These are phyloP conservation scores for Calocybe gambosa DNA, from an alignment of 1,284 basidiomycete species.

Conservation along the genomic window DNA sequence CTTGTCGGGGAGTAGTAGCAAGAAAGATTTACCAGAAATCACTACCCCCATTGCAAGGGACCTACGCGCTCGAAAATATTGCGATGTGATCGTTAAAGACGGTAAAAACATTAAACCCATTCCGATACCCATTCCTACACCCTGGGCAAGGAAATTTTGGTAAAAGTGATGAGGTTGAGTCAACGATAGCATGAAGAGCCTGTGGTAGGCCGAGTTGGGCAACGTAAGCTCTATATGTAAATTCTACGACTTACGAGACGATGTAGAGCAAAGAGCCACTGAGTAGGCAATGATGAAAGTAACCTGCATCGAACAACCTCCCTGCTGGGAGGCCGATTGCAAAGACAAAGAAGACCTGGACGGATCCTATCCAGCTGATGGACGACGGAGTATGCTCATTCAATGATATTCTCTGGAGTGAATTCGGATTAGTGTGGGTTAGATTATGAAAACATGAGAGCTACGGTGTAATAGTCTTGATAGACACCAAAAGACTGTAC, in stretches of 20 bases:
- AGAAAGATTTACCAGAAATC: constrained; percentile 22
- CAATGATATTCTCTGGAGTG: constrained; percentile 21
- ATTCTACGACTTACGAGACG: constrained; percentile 22
- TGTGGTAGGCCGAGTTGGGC: constrained; percentile 7
- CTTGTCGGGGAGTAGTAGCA: not conserved
- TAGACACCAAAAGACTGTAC: constrained; percentile 42
- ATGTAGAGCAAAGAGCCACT: constrained; percentile 29
- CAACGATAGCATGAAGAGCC: constrained; percentile 29
- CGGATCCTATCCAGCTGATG: constrained; percentile 40
- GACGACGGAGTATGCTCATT: constrained; percentile 28
- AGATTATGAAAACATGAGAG: constrained; percentile 3
- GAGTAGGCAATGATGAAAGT: constrained; percentile 29
- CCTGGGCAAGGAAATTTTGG: constrained; percentile 37
- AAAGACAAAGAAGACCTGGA: constrained; percentile 33
- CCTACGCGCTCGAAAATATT: constrained; percentile 37
- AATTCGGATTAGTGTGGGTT: not conserved
- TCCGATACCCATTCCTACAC: constrained; percentile 41
- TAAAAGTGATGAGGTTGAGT: constrained; percentile 27
- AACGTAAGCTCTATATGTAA: constrained; percentile 8
- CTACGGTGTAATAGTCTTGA: constrained; percentile 39
- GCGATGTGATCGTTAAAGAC: constrained; percentile 35
- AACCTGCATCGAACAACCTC: constrained; percentile 31
- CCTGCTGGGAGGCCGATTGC: constrained; percentile 32
- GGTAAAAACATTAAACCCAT: constrained; percentile 43
- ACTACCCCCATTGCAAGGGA: constrained; percentile 45